These are phyloP conservation scores for Eucalyptus lansdowneana DNA, from an alignment of 345 rosid genomes.

Conservation along the genomic window DNA sequence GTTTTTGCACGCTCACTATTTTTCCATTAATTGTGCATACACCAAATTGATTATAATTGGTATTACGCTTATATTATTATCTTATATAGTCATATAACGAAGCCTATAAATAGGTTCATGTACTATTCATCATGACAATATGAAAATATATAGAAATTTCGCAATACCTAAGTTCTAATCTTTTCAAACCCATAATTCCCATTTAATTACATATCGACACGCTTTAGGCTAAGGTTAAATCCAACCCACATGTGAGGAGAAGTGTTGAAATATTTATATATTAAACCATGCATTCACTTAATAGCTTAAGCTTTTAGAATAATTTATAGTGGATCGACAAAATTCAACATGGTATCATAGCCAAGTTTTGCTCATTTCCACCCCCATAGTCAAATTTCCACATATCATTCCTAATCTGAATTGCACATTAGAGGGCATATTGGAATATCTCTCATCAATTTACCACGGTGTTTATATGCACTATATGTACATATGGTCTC, in stretches of 20 bases:
- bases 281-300: not conserved
- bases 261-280: not conserved
- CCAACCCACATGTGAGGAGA: not conserved
- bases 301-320: not conserved
- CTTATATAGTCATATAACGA: not conserved
- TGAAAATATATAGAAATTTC: not conserved
- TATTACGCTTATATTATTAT: not conserved
- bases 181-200: not conserved
- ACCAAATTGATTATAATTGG: not conserved
- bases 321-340: not conserved
- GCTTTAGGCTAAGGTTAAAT: not conserved
- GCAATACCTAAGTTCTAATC: not conserved
- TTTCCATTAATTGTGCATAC: not conserved
- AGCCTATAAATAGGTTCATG: not conserved
- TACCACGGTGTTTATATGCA: not conserved
- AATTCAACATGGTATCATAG: not conserved
- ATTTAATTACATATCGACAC: not conserved
- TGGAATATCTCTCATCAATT: not conserved
- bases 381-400: not conserved
- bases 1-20: not conserved
- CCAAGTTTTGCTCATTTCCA: not conserved
- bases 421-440: not conserved
- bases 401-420: not conserved
- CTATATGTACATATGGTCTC: not conserved
- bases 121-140: not conserved